These are phyloP conservation scores for Coemansia sp. DNA, from an alignment of 192 early-diverging fungal genomes.

Conservation along the genomic window DNA sequence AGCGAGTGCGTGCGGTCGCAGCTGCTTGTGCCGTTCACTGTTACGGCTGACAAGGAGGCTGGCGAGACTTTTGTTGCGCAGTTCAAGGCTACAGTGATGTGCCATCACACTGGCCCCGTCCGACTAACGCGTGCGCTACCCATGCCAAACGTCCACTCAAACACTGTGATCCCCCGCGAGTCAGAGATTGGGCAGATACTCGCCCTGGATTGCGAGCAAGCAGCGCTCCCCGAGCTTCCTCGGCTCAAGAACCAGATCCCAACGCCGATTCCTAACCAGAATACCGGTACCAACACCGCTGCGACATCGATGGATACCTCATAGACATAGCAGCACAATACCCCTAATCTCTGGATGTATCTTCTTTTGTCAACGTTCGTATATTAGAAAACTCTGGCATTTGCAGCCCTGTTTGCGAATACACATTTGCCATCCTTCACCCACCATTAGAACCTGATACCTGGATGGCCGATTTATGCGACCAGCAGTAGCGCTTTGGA, in stretches of 20 bases:
- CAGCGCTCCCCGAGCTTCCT: constrained; percentile 41
- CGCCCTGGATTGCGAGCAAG: constrained; percentile 33
- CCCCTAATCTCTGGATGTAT: constrained; percentile 3
- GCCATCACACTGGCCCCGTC: constrained; percentile 60
- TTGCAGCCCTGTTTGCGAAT: neutral
- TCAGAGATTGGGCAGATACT: constrained; percentile 51
- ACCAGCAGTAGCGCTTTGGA: neutral
- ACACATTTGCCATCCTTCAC: neutral
- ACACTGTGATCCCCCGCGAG: constrained; percentile 55
- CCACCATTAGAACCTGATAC: neutral
- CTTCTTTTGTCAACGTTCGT: neutral
- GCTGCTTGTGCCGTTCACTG: constrained; percentile 64
- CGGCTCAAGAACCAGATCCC: constrained; percentile 34
- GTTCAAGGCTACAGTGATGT: constrained; percentile 71
- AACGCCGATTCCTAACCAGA: constrained; percentile 19
- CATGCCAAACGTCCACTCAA: constrained; percentile 79
- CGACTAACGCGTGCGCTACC: constrained; percentile 64
- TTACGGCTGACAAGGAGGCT: constrained; percentile 55
- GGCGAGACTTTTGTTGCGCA: constrained; percentile 63
- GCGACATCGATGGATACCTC: constrained; percentile 32
- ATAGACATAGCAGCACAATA: constrained; percentile 1
- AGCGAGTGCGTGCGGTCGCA: constrained; percentile 63
- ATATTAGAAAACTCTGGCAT: neutral
- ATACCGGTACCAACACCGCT: neutral
- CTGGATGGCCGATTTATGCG: neutral